A percentile compares a stretch with the other conserved stretches of the same genome.
Conservation (phyloP, 495 filamentous ascomycete species). For the Pyrenula aspistea region DNA sequence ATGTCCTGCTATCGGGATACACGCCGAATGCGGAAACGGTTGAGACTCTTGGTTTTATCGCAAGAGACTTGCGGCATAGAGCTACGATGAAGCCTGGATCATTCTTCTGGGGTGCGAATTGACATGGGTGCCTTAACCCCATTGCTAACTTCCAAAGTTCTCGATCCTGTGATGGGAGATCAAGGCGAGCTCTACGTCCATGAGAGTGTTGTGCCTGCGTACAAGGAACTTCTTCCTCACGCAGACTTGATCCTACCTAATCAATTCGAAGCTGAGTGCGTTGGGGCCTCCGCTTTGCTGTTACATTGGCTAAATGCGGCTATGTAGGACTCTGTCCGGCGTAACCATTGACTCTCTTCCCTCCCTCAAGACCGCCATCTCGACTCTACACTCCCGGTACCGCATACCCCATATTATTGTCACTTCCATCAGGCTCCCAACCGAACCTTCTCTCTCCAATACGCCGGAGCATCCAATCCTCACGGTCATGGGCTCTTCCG, state of each 20-base stretch:
- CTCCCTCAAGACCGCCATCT: constrained; percentile 61
- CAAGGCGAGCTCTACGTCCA: constrained; percentile 83
- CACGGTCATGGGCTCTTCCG: constrained; percentile 69
- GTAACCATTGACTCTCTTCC: constrained; percentile 65
- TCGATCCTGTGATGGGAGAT: constrained; percentile 98
- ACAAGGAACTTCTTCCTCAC: constrained; percentile 60
- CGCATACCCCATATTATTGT: constrained; percentile 82
- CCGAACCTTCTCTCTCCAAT: constrained; percentile 22
- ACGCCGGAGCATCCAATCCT: constrained; percentile 38
- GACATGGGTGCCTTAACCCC: too few species aligned
- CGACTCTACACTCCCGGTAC: constrained; percentile 63
- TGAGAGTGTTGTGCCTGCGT: constrained; percentile 81
- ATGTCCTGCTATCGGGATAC: constrained; percentile 89
- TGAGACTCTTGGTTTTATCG: constrained; percentile 74
- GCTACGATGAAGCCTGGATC: constrained; percentile 51
- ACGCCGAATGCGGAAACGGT: constrained; percentile 75
- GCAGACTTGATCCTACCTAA: constrained; percentile 93
- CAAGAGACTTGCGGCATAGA: constrained; percentile 60
- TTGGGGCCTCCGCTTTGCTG: constrained; percentile 2
- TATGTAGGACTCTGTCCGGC: constrained; percentile 61
- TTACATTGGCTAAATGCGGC: neutral
- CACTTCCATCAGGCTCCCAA: constrained; percentile 59
- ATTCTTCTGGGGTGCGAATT: constrained; percentile 82
- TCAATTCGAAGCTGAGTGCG: constrained; percentile 92
- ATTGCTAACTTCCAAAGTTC: constrained; percentile 31